Conservation (phyloP, 2,329 filamentous ascomycete species). For the Hymenoscyphus salicellus region DNA sequence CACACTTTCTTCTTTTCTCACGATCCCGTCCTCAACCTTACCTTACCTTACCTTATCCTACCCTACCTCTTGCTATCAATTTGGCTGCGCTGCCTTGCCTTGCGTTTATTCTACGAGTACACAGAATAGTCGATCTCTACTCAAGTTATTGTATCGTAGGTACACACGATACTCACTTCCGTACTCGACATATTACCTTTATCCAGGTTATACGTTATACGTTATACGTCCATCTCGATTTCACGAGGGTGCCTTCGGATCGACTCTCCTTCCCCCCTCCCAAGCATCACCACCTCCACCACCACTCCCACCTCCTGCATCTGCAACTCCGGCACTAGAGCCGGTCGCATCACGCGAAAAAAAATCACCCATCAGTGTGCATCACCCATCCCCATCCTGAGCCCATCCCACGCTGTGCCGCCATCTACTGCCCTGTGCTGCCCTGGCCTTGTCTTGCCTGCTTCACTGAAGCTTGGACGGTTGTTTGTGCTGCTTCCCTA, state of each 20-base stretch:
- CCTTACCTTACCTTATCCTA: too few species aligned
- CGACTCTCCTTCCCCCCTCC: neutral
- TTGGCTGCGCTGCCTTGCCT: neutral
- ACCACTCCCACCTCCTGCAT: neutral
- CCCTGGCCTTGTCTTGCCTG: neutral
- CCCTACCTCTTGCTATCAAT: neutral
- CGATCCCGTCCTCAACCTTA: neutral
- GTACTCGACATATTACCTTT: neutral
- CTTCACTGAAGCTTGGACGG: constrained; percentile 10
- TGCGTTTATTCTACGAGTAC: neutral
- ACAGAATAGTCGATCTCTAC: neutral
- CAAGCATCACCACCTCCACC: neutral
- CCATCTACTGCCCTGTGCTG: constrained; percentile 2
- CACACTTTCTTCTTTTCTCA: neutral
- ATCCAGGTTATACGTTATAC: too few species aligned
- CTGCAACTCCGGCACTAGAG: constrained; percentile 2
- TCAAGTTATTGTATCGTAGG: neutral
- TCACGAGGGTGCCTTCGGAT: neutral
- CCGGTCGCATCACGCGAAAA: constrained; percentile 3
- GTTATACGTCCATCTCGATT: neutral
- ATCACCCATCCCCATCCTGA: neutral
- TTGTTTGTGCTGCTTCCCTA: constrained; percentile 12
- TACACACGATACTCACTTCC: neutral
- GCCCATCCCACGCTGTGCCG: neutral
- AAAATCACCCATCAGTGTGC: neutral